Conservation (phyloP, 768 basidiomycete species). For the Calvatia gigantea region DNA sequence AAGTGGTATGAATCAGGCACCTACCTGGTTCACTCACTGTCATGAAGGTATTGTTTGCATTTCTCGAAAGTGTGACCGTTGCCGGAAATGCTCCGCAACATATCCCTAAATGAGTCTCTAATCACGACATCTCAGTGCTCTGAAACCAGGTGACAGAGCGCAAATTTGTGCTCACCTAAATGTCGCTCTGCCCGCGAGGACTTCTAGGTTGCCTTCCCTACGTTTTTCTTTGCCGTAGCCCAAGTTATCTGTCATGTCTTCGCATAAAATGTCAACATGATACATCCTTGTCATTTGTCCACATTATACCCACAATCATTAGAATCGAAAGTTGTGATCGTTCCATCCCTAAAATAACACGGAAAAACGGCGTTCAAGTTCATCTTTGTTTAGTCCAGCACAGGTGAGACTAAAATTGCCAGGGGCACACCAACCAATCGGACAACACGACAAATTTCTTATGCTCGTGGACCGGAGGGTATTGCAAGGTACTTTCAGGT, state of each 20-base stretch:
- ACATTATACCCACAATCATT: conserved; percentile 71
- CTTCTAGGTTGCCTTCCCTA: conserved; percentile 68
- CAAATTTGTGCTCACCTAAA: conserved; percentile 53
- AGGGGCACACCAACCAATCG: conserved; percentile 67
- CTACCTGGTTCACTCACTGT: conserved; percentile 42
- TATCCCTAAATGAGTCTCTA: conserved; percentile 85
- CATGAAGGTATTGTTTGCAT: conserved; percentile 71
- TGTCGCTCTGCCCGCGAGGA: conserved; percentile 59
- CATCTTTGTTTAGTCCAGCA: background rate
- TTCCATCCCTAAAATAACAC: conserved; percentile 69
- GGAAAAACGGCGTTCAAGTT: background rate
- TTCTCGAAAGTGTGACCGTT: conserved; percentile 82
- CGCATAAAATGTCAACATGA: background rate
- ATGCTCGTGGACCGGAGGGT: conserved; percentile 75
- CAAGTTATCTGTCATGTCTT: conserved; percentile 86
- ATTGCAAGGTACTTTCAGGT: conserved; percentile 69
- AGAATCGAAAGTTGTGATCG: conserved; percentile 89
- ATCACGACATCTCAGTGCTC: background rate
- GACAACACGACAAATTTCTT: conserved; percentile 85
- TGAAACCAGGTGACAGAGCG: background rate
- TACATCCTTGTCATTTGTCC: background rate
- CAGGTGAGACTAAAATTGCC: conserved; percentile 7
- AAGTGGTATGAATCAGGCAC: background rate
- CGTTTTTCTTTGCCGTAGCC: conserved; percentile 80
- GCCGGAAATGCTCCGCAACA: conserved; percentile 75